Evolutionary conservation across 345 rosid species (phyloP).

Genomic region (Eucalyptus dawsonii): DNA sequence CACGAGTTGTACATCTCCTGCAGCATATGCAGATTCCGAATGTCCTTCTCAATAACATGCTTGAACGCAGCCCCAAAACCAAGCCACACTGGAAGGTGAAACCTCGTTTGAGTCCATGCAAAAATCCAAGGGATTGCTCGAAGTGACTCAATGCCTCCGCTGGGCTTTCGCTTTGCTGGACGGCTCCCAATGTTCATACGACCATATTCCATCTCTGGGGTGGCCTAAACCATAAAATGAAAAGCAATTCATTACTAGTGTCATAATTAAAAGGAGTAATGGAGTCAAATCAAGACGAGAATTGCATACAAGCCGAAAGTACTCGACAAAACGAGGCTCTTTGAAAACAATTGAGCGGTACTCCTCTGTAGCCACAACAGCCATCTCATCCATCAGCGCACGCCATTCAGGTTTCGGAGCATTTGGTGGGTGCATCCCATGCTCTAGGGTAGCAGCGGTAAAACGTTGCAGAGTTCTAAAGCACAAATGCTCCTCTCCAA

Average conservation of each 20-base stretch:
- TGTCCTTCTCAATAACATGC: constrained; percentile 52
- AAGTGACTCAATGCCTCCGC: constrained; percentile 92
- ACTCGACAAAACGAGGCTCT: constrained; percentile 92
- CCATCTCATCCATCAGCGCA: constrained; percentile 80
- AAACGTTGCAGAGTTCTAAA: constrained; percentile 94
- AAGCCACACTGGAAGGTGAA: constrained; percentile 97
- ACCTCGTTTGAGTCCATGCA: constrained; percentile 99
- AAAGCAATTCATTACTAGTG: background rate
- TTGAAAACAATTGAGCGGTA: constrained; percentile 83
- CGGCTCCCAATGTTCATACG: constrained; percentile 99
- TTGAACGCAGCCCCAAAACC: constrained; percentile 93
- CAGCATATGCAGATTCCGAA: constrained; percentile 70
- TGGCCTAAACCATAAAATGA: constrained; percentile 46
- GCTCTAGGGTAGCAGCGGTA: constrained; percentile 96
- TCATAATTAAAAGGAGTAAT: background rate
- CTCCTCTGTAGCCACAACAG: constrained; percentile 81
- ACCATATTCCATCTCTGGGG: constrained; percentile 96
- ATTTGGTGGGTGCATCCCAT: constrained; percentile 87
- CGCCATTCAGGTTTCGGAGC: constrained; percentile 98
- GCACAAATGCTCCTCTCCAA: constrained; percentile 92
- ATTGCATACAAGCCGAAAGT: constrained; percentile 82
- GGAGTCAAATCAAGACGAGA: background rate
- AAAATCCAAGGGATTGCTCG: constrained; percentile 99
- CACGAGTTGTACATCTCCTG: constrained; percentile 82
- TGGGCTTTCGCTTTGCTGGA: constrained; percentile 91